Conservation (phyloP, 345 rosid genomes). For the Jatropha curcas region DNA sequence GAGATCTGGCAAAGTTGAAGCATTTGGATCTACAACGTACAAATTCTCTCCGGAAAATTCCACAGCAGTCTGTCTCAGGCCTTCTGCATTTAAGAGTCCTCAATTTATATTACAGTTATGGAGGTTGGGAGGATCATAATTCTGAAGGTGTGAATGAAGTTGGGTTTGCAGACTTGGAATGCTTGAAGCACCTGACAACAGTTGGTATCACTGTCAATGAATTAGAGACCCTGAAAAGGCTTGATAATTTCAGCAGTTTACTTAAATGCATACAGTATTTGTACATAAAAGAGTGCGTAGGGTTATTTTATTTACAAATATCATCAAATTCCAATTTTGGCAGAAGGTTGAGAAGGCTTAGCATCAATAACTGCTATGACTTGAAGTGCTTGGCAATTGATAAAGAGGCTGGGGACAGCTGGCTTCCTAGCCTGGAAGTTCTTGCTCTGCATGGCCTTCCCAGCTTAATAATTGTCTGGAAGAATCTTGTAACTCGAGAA, state of each 20-base stretch:
- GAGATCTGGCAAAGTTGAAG: slow-evolving; percentile 39
- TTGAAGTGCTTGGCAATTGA: slow-evolving; percentile 39
- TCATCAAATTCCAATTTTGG: slow-evolving; percentile 34
- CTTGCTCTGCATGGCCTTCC: slow-evolving; percentile 48
- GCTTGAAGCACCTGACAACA: slow-evolving; percentile 35
- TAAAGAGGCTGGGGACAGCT: slow-evolving; percentile 26
- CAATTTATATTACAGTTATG: slow-evolving; percentile 53
- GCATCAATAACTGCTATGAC: slow-evolving; percentile 46
- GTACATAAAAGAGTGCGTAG: slow-evolving; percentile 42
- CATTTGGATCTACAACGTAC: slow-evolving; percentile 53
- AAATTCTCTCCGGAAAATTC: slow-evolving; percentile 42
- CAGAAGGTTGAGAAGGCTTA: slow-evolving; percentile 46
- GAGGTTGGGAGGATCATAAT: slow-evolving; percentile 37
- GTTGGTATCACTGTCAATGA: slow-evolving; percentile 45
- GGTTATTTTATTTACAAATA: slow-evolving; percentile 29
- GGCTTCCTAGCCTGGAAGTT: slow-evolving; percentile 53
- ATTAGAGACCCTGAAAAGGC: slow-evolving; percentile 26
- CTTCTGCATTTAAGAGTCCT: slow-evolving; percentile 39
- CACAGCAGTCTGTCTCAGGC: slow-evolving; percentile 41
- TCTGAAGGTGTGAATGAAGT: slow-evolving; percentile 33
- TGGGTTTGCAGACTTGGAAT: slow-evolving; percentile 40
- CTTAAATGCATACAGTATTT: slow-evolving; percentile 41
- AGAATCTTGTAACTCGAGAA: slow-evolving; percentile 26
- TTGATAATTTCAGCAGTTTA: slow-evolving; percentile 23
- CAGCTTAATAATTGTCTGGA: slow-evolving; percentile 41